A percentile compares a stretch with the other conserved stretches of the same genome.
Conservation (phyloP, 2,329 filamentous ascomycete genomes). For the Chaetothyriales sp. region DNA sequence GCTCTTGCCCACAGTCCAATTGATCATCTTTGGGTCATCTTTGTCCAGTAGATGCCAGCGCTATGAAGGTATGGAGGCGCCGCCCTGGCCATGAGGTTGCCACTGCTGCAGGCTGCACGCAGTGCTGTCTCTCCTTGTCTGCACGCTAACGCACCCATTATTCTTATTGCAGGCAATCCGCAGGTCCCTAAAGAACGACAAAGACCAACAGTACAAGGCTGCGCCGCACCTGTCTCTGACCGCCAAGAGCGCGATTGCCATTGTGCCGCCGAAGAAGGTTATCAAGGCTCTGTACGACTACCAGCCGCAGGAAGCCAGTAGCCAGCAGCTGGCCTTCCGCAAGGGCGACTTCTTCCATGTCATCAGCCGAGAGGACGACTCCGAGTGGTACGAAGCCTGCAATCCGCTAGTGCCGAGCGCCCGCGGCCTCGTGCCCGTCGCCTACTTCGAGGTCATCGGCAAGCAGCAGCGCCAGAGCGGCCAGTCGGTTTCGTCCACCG, state of each 20-base stretch:
- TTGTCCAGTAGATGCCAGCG: neutral
- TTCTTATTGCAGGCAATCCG: conserved; percentile 50
- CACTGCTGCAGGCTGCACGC: neutral
- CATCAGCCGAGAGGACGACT: conserved; percentile 84
- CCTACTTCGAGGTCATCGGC: conserved; percentile 82
- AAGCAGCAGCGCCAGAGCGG: conserved; percentile 83
- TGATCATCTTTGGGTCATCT: too few relatives aligned
- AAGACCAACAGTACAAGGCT: conserved; percentile 38
- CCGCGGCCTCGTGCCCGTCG: conserved; percentile 80
- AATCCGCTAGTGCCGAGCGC: conserved; percentile 80
- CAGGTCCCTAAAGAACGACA: conserved; percentile 81
- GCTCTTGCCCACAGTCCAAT: neutral
- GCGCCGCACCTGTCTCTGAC: conserved; percentile 56
- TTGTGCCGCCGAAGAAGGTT: conserved; percentile 90
- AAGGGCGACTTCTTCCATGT: conserved; percentile 98
- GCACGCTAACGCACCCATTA: neutral
- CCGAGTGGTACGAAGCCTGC: conserved; percentile 96
- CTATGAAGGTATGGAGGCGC: neutral
- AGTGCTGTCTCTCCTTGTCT: conserved; percentile 1
- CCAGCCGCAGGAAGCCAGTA: conserved; percentile 49
- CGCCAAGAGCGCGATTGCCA: conserved; percentile 73
- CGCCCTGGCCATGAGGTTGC: neutral
- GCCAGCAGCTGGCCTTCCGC: conserved; percentile 74
- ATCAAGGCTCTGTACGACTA: conserved; percentile 96
- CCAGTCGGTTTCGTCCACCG: conserved; percentile 44